Conservation (phyloP, 805 yeast genomes). For the Wickerhamomyces mucosus region DNA sequence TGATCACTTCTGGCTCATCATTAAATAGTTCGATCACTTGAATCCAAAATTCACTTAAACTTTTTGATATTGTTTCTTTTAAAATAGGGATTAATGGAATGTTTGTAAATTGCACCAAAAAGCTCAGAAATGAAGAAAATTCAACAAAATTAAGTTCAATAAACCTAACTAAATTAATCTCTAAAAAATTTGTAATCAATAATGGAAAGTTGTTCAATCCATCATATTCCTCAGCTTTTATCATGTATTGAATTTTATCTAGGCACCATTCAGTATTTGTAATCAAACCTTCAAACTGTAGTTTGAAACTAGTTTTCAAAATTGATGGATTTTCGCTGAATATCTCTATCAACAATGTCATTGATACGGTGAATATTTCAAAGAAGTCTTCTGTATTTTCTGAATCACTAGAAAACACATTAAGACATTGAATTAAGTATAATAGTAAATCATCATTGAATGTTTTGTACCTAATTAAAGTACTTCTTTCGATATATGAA, state of each 20-base stretch:
- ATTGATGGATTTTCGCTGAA: constrained; percentile 21
- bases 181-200: constrained; percentile 36
- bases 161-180: constrained; percentile 34
- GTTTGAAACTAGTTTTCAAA: constrained; percentile 14
- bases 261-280: constrained; percentile 40
- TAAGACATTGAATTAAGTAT: too few species aligned
- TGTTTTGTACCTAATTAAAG: constrained; percentile 15
- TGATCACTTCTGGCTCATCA: constrained; percentile 35
- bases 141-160: constrained; percentile 27
- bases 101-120: constrained; percentile 43
- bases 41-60: constrained; percentile 60
- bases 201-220: constrained; percentile 34
- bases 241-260: constrained; percentile 25
- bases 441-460: constrained; percentile 13
- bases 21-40: constrained; percentile 49
- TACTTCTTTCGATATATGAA: constrained; percentile 23
- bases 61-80: constrained; percentile 49
- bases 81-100: constrained; percentile 47
- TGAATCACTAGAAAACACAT: too few species aligned
- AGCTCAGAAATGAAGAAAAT: constrained; percentile 33
- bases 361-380: constrained; percentile 5
- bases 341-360: constrained; percentile 12
- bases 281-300: constrained; percentile 20
- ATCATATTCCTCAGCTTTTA: constrained; percentile 26
- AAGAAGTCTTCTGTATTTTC: constrained; percentile 6